A percentile compares a stretch with the other conserved stretches of the same genome.
Conservation (phyloP, 2,329 filamentous ascomycete species). For the Macrophomina pseudophaseolina region DNA sequence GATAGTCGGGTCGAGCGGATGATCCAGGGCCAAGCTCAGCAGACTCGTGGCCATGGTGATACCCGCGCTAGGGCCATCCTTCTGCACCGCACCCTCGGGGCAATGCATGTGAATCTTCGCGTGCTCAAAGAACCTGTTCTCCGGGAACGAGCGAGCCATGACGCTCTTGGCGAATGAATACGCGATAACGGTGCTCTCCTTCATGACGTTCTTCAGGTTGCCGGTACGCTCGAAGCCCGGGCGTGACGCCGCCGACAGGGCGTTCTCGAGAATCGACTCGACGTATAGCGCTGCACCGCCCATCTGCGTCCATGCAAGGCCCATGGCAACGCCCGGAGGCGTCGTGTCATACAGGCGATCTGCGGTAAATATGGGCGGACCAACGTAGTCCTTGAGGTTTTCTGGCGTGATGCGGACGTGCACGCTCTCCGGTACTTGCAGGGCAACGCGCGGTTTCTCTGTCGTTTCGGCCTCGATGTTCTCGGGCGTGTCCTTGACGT, state of each 20-base stretch:
- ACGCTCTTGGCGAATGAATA: constrained; percentile 95
- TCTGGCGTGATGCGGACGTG: constrained; percentile 86
- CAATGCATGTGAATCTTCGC: constrained; percentile 95
- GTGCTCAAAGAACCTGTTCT: constrained; percentile 95
- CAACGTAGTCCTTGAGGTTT: constrained; percentile 95
- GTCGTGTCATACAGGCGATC: constrained; percentile 94
- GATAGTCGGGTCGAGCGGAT: constrained; percentile 79
- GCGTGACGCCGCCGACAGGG: constrained; percentile 73
- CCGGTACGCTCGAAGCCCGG: constrained; percentile 89
- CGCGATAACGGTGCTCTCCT: constrained; percentile 92
- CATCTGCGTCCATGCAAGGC: constrained; percentile 96
- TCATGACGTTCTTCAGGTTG: constrained; percentile 96
- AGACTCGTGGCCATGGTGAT: constrained; percentile 98
- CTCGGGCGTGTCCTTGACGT: constrained; percentile 66
- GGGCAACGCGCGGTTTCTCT: constrained; percentile 71
- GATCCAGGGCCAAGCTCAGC: constrained; percentile 81
- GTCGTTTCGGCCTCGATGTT: constrained; percentile 64
- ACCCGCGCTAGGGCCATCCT: constrained; percentile 80
- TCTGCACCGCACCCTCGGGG: constrained; percentile 92
- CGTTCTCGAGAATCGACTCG: constrained; percentile 90
- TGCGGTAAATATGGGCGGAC: constrained; percentile 92
- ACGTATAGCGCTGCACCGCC: constrained; percentile 96
- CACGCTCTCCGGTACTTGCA: constrained; percentile 85
- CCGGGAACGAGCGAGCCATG: constrained; percentile 81
- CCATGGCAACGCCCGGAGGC: constrained; percentile 95